Percentiles rank a stretch among this genome's conserved stretches.
Evolutionary conservation across 305 asterid species (phyloP).

Genomic region (Petunia hybrid): DNA sequence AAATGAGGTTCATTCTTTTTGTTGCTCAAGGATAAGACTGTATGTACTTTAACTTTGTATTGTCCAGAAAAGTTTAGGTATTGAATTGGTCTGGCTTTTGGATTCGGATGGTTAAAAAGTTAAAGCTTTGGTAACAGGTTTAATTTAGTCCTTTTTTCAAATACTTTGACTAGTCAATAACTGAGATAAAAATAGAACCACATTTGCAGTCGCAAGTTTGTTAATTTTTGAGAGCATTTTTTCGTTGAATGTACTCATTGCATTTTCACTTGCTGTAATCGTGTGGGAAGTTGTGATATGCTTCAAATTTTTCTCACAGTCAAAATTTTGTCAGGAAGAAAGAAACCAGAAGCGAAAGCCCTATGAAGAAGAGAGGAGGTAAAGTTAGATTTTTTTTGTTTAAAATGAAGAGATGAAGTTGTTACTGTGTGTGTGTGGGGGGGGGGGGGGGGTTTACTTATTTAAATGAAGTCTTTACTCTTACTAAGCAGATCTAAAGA

Average conservation of each 20-base stretch:
- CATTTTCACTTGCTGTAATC: not conserved
- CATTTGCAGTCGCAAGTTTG: not conserved
- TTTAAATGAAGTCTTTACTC: conserved; percentile 24
- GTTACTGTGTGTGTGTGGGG: not conserved
- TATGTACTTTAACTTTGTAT: not conserved
- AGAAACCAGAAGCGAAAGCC: conserved; percentile 66
- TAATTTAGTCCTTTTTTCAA: not conserved
- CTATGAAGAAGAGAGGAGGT: conserved; percentile 78
- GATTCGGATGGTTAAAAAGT: not conserved
- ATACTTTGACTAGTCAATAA: not conserved
- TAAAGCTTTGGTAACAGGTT: not conserved
- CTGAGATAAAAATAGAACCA: not conserved
- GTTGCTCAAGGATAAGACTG: not conserved
- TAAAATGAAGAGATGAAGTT: not conserved
- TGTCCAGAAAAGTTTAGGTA: not conserved
- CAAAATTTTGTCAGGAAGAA: conserved; percentile 64
- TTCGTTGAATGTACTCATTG: not conserved
- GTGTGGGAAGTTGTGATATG: not conserved
- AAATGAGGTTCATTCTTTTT: not conserved
- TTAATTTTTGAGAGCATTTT: not conserved
- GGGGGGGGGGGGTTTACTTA: not conserved
- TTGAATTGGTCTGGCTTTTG: not conserved
- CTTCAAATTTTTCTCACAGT: conserved; percentile 39
- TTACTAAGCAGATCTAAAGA: conserved; percentile 62
- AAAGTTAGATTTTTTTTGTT: conserved; percentile 20